Evolutionary conservation across 2,329 filamentous ascomycete species (phyloP), one percentile per base, ranked within the genome.

Genomic region (Aspergillus sp.): DNA sequence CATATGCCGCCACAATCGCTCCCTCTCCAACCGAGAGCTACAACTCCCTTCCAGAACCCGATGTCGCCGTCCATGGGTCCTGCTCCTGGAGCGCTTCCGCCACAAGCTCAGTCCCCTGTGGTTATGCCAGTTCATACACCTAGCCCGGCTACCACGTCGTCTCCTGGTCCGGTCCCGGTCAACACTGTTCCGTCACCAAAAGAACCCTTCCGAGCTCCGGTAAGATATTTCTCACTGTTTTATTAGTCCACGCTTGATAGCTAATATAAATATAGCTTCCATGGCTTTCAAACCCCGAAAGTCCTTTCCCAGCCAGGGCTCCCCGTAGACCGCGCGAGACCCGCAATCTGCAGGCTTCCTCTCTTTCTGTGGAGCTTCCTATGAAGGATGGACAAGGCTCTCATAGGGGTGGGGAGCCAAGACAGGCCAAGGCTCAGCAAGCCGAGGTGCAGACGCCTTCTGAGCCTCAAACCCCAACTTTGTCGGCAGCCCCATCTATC

Each of bases 401-500:
- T 23, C 64, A 67, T 15, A 59, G 68, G 46, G 58, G 62, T n/a
- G 63, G 61, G 45, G 53, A 49, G 15, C 56, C 64, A n/a, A 58
- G 66, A 19, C 66, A 67, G 39, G 39, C 35, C 6, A 70, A 68
- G 53, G 54, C 54, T 9, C 56, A 50, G 8, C 64, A 65, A 40
- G 35, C 59, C 12, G 52, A 60, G 39, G 58, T 60, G 19, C 66
- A 67, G 27, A 65, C 67, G 39, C 63, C 66, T 11, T 77, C 76
- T 21, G 77, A 82, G 59, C 81, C 70, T 6, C 83, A 85, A 61
- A 86, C 84, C 1, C 84, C 84, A 9, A 79, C 81, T 3, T 83
- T 83, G 8, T 85, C 84, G 8, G 80, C 84, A 58, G 80, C 81
- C 43, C 82, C 82, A 9, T 87, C 84, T 2, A 83, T 86, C 62